Conservation (phyloP, 2,329 filamentous ascomycete genomes). For the Didymella segeticola region DNA sequence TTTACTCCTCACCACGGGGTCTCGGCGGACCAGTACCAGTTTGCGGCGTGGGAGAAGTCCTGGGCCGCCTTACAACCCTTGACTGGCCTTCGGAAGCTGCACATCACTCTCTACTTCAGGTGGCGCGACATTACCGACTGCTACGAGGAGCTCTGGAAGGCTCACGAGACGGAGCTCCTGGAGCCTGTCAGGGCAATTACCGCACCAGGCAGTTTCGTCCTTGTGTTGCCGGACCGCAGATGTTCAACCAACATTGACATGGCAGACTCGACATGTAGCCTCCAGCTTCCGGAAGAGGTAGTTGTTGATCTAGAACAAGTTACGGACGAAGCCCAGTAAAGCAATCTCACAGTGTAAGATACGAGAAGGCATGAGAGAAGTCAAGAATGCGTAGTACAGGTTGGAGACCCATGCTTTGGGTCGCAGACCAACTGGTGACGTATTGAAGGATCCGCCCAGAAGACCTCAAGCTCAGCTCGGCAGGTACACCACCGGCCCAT, state of each 20-base stretch:
- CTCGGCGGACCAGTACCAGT: background rate
- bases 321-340: background rate
- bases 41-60: constrained; percentile 21
- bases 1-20: constrained; percentile 7
- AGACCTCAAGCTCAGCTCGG: constrained; percentile 14
- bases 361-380: too few species aligned
- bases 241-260: constrained; percentile 20
- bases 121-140: constrained; percentile 6
- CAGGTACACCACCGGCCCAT: constrained; percentile 18
- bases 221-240: constrained; percentile 25
- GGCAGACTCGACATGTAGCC: constrained; percentile 20
- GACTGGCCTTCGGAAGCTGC: constrained; percentile 26
- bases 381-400: too few species aligned
- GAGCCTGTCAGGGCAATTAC: constrained; percentile 22
- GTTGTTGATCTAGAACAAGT: background rate
- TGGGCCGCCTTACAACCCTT: constrained; percentile 26
- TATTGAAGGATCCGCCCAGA: constrained; percentile 10
- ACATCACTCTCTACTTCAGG: constrained; percentile 19
- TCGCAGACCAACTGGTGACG: constrained; percentile 1
- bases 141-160: constrained; percentile 23
- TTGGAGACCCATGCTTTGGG: background rate
- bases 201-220: constrained; percentile 20
- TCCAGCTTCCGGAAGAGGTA: constrained; percentile 13
- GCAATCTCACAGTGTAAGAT: background rate
- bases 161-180: constrained; percentile 18